Base-by-base conservation (phyloP, 768 basidiomycete genomes). In the Auricularia auricula-judae region DNA sequence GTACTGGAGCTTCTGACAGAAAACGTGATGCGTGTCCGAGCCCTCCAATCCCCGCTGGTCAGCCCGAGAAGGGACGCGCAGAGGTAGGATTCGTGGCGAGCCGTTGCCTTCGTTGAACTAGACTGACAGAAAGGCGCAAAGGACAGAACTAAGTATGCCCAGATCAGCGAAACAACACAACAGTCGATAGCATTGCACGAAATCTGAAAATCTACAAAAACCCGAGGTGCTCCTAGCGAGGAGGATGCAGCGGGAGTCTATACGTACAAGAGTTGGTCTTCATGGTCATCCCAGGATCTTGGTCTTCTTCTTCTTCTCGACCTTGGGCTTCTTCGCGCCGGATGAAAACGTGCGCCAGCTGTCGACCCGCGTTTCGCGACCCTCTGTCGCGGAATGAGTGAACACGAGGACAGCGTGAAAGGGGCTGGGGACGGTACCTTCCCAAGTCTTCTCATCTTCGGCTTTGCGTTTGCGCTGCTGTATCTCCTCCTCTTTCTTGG, bases 401-500 rank as follows among this genome's bases (percentile, higher is more conserved):
- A 21, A 36, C 34, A 44, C 51, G 36, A n/a, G 39, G 3, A 35
- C 56, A 51, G 2, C 42, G 43, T 36, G 36, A 21, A 62, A 60
- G 58, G 23, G 59, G 44, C 14, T 36, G 65, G 36, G 60, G 33
- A 65, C 34, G 16, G 43, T 67, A 93, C 93, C 91, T 80, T 96
- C 93, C 93, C 93, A 97, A 33, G 74, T 77, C 69, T 86, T 88
- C 69, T 95, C 91, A 4, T 94, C 91, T 69, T 95, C 92, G 1
- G 82, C 88, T 75, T 96, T 96, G 63, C 93, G 82, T 74, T 96
- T 96, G 77, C 76, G 86, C 42, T 84, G 70, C 29, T 80, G 75
- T 11, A 88, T 80, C 68, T 94, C 94, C 65, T 93, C 91, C 62
- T 97, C 93, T 72, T 92, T 93, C 80, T 88, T 91, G 70, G 87